Conservation (phyloP, 768 basidiomycete genomes). For the Mycena vulgaris region DNA sequence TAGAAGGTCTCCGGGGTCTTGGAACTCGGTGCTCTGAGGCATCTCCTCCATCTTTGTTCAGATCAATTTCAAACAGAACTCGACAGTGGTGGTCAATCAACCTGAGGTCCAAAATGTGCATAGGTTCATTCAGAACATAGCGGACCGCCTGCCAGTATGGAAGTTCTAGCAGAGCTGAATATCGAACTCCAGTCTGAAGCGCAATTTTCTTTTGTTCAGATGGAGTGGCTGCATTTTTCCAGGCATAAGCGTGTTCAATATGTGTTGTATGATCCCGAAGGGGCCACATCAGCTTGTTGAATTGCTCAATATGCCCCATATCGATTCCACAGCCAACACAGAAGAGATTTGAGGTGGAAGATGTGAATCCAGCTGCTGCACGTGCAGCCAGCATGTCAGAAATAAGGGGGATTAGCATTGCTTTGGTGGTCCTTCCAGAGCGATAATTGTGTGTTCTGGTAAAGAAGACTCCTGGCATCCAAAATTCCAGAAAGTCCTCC, state of each 20-base stretch:
- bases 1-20: background rate
- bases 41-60: constrained; percentile 25
- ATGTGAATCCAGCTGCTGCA: constrained; percentile 44
- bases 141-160: constrained; percentile 56
- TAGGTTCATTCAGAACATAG: constrained; percentile 53
- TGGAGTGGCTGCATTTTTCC: constrained; percentile 40
- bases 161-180: constrained; percentile 51
- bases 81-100: constrained; percentile 51
- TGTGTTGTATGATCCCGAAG: constrained; percentile 30
- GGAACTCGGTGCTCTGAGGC: constrained; percentile 10
- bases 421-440: constrained; percentile 33
- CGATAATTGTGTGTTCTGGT: constrained; percentile 37
- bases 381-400: constrained; percentile 51
- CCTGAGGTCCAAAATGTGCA: constrained; percentile 59
- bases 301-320: constrained; percentile 43
- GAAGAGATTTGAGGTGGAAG: constrained; percentile 39
- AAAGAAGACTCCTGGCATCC: constrained; percentile 47
- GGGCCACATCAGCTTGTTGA: constrained; percentile 43
- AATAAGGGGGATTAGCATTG: constrained; percentile 44
- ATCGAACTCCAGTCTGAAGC: constrained; percentile 44
- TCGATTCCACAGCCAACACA: constrained; percentile 48
- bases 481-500: constrained; percentile 50
- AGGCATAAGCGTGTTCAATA: constrained; percentile 31
- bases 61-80: constrained; percentile 41
- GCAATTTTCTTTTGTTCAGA: constrained; percentile 39